Percentiles rank a stretch among this genome's conserved stretches.
Conservation (phyloP, 805 yeast genomes). For the Tanozyma kutaoensis region DNA sequence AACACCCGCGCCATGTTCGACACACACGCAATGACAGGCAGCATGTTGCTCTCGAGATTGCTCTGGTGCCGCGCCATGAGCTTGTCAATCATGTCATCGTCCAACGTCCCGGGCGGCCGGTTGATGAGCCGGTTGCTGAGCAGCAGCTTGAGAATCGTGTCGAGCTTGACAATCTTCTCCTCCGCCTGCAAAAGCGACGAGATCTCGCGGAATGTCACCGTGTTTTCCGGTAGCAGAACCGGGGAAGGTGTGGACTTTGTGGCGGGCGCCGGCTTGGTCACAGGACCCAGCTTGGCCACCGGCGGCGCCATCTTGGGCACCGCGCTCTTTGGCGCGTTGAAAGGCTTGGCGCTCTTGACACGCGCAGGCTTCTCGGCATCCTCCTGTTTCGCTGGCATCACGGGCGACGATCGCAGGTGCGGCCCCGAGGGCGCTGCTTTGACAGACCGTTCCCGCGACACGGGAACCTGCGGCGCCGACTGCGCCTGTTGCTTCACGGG, state of each 20-base stretch:
- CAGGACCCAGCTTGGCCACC: neutral
- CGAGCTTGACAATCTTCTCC: slow-evolving; percentile 28
- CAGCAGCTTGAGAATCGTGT: slow-evolving; percentile 22
- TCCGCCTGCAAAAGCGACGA: slow-evolving; percentile 15
- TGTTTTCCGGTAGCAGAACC: too few species aligned
- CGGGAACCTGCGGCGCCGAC: too few species aligned
- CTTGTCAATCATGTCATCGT: slow-evolving; percentile 17
- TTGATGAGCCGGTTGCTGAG: slow-evolving; percentile 12
- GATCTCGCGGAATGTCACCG: slow-evolving; percentile 19
- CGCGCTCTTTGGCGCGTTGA: neutral
- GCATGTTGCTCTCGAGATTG: slow-evolving; percentile 9
- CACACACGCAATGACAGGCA: slow-evolving; percentile 23
- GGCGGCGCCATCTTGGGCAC: neutral
- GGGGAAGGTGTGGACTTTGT: neutral
- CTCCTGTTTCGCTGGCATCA: too few species aligned
- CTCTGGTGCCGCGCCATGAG: slow-evolving; percentile 12
- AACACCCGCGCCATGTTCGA: slow-evolving; percentile 28
- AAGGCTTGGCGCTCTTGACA: too few species aligned
- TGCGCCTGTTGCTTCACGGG: too few species aligned
- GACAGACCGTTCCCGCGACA: too few species aligned
- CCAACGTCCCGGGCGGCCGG: slow-evolving; percentile 10
- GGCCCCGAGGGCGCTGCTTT: too few species aligned
- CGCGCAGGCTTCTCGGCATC: too few species aligned
- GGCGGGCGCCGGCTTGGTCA: neutral
- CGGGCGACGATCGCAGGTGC: too few species aligned